Conservation (phyloP, 164 flowering plant genomes). For the Annona squamosa region DNA sequence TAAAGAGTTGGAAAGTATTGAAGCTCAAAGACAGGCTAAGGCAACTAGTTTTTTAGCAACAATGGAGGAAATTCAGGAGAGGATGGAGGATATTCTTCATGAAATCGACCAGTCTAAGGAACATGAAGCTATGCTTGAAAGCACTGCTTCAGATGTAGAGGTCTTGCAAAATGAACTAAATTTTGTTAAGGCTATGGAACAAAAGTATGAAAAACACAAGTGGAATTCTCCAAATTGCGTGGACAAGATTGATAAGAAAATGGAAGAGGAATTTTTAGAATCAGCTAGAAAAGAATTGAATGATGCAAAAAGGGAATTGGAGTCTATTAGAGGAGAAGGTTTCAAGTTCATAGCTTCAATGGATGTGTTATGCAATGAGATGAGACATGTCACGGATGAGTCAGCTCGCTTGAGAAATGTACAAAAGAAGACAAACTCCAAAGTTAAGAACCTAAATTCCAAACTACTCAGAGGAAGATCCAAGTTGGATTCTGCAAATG, state of each 20-base stretch:
- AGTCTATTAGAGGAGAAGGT: conserved; percentile 43
- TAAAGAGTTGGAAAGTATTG: conserved; percentile 44
- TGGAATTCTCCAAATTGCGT: conserved; percentile 1
- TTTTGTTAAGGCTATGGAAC: conserved; percentile 33
- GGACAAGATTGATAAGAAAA: conserved; percentile 1
- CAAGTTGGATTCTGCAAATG: conserved; percentile 47
- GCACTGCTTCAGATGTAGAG: conserved; percentile 39
- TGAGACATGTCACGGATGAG: conserved; percentile 42
- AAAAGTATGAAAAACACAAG: conserved; percentile 9
- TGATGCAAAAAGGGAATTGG: conserved; percentile 55
- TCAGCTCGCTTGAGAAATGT: conserved; percentile 26
- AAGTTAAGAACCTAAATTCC: conserved; percentile 46
- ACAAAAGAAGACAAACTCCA: conserved; percentile 41
- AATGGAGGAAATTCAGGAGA: conserved; percentile 37
- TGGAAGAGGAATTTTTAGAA: conserved; percentile 22
- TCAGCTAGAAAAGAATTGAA: conserved; percentile 41
- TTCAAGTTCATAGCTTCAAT: conserved; percentile 75
- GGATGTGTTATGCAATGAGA: conserved; percentile 68
- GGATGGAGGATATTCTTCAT: conserved; percentile 27
- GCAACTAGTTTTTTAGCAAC: conserved; percentile 25
- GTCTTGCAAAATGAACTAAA: conserved; percentile 45
- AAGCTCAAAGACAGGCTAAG: conserved; percentile 48
- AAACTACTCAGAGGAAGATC: conserved; percentile 64
- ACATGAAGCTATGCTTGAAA: conserved; percentile 38
- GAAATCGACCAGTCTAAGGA: conserved; percentile 44